Evolutionary conservation across 23 red algal genomes (phyloP).

Genomic region (Gracilaria gracilis): DNA sequence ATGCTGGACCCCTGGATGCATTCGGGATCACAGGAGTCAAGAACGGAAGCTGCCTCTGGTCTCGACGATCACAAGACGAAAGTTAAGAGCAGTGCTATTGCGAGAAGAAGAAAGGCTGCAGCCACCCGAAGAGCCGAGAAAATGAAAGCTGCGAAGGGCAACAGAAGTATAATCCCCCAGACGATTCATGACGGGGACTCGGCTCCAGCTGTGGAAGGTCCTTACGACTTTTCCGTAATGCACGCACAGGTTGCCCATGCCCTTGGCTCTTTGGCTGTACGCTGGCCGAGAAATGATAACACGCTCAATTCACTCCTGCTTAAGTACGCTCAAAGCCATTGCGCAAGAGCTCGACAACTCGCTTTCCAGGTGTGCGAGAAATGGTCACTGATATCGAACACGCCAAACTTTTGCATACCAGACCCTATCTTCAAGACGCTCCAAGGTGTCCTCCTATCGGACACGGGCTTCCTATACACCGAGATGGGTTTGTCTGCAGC

Average conservation of each 20-base stretch:
- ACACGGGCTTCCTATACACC: constrained; percentile 51
- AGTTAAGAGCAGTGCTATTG: constrained; percentile 28
- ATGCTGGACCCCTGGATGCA: constrained; percentile 63
- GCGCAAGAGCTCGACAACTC: constrained; percentile 45
- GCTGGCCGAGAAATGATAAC: constrained; percentile 51
- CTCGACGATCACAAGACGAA: constrained; percentile 56
- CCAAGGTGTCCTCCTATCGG: constrained; percentile 5
- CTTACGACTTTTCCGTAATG: constrained; percentile 73
- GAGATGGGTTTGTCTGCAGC: constrained; percentile 66
- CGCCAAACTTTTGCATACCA: constrained; percentile 20
- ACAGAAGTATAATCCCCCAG: constrained; percentile 40
- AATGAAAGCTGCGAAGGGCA: constrained; percentile 32
- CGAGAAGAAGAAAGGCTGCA: constrained; percentile 53
- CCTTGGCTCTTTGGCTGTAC: constrained; percentile 47
- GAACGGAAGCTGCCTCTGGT: constrained; percentile 55
- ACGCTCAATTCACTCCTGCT: background rate
- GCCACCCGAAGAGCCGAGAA: constrained; percentile 66
- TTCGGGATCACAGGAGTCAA: constrained; percentile 55
- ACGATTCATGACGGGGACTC: constrained; percentile 49
- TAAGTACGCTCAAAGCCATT: constrained; percentile 32
- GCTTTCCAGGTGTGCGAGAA: constrained; percentile 52
- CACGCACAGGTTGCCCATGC: constrained; percentile 68
- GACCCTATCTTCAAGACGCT: constrained; percentile 32
- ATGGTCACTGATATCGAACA: constrained; percentile 34
- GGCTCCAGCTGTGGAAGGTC: constrained; percentile 64